Percentiles rank a stretch among this genome's conserved stretches.
These are phyloP conservation scores for Mycena galopus DNA, from an alignment of 768 basidiomycete species.

Conservation along the genomic window DNA sequence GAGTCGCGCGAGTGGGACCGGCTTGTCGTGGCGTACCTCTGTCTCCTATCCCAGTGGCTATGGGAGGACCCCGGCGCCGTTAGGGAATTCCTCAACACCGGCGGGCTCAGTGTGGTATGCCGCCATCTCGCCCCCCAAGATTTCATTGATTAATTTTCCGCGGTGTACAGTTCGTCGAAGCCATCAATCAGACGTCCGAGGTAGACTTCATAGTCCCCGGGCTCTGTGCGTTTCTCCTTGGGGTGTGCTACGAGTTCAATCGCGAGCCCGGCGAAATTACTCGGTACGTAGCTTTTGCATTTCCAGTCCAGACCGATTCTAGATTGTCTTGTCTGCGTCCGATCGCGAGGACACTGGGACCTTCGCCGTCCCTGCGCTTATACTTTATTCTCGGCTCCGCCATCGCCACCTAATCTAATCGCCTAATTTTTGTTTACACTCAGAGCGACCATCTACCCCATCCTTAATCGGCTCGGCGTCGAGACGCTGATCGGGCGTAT, in stretches of 20 bases:
- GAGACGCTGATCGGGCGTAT: constrained; percentile 92
- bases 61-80: constrained; percentile 96
- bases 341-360: constrained; percentile 2
- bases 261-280: constrained; percentile 95
- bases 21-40: constrained; percentile 87
- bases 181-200: constrained; percentile 91
- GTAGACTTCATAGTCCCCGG: constrained; percentile 90
- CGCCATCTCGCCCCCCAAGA: neutral
- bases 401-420: neutral
- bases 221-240: constrained; percentile 91
- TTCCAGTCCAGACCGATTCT: neutral
- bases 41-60: constrained; percentile 90
- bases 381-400: constrained; percentile 11
- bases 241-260: constrained; percentile 96
- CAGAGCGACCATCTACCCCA: constrained; percentile 89
- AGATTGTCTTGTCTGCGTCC: neutral
- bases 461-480: constrained; percentile 90
- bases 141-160: neutral
- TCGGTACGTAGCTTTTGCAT: constrained; percentile 62
- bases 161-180: constrained; percentile 85
- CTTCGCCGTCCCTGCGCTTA: neutral
- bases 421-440: neutral
- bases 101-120: constrained; percentile 91
- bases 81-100: constrained; percentile 89
- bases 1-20: constrained; percentile 93